Evolutionary conservation across 2,329 filamentous ascomycete species (phyloP).

Genomic region (Aspergillus sclerotialis): DNA sequence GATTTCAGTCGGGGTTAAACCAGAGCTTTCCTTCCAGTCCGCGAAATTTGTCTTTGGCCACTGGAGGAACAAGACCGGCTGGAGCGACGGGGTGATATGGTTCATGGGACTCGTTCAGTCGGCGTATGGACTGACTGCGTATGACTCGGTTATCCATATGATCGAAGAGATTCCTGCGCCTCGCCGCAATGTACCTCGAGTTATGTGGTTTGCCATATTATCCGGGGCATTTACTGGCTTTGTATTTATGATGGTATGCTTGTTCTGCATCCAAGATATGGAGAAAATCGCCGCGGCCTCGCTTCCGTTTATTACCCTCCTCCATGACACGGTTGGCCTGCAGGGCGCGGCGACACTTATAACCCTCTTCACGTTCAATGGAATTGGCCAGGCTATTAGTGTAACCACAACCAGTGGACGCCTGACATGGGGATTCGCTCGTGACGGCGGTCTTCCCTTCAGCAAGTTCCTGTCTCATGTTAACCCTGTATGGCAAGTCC

Average conservation of each 20-base stretch:
- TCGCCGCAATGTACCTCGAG: constrained; percentile 43
- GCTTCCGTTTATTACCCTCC: constrained; percentile 45
- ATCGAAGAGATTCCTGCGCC: constrained; percentile 51
- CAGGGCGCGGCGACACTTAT: constrained; percentile 44
- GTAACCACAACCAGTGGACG: constrained; percentile 47
- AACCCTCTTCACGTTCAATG: constrained; percentile 50
- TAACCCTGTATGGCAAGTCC: constrained; percentile 46
- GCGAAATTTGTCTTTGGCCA: constrained; percentile 47
- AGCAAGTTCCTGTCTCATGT: constrained; percentile 40
- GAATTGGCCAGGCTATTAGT: constrained; percentile 47
- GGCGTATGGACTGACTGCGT: constrained; percentile 51
- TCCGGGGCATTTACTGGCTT: constrained; percentile 45
- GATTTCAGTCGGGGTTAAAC: constrained; percentile 44
- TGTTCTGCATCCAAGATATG: constrained; percentile 46
- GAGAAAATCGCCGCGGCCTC: constrained; percentile 35
- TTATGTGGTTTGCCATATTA: constrained; percentile 49
- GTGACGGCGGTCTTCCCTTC: constrained; percentile 44
- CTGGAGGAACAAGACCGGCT: constrained; percentile 48
- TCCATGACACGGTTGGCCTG: constrained; percentile 34
- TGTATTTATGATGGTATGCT: constrained; percentile 47
- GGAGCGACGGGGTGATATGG: constrained; percentile 50
- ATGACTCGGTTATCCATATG: constrained; percentile 54
- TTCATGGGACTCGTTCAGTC: constrained; percentile 52
- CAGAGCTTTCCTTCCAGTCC: constrained; percentile 41
- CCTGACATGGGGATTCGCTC: constrained; percentile 50